Base-by-base conservation (phyloP, 2,329 filamentous ascomycete genomes). In the Alternaria conjuncta region DNA sequence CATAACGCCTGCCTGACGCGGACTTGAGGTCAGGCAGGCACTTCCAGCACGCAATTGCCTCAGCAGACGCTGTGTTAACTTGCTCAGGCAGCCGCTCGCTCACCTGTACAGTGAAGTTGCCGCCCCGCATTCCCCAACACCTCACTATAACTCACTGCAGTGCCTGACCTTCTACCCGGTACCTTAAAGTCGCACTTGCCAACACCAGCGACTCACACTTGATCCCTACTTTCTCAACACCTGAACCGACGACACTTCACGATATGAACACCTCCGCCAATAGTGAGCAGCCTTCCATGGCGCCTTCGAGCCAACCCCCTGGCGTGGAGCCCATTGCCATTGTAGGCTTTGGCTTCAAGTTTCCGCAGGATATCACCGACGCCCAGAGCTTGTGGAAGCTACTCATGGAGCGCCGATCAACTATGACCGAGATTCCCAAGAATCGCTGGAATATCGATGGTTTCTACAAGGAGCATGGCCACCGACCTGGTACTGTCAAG, bases 261-360 rank as follows among this genome's bases (percentile, higher is more conserved):
- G 13, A 26, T 9, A 57, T 57, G 58, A 44, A 32, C 13, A 11
- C 13, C 13, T 20, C 32, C 4, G 0, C 32, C 2, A 18, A 43
- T 28, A 12, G 2, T 5, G 9, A 25, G 30, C 18, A 11, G 21
- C n/a, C 15, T 10, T 12, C 23, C 12, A 46, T 46, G 21, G 13
- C 21, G 5, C 3, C 41, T 4, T n/a, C 41, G 6, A 13, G 6
- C 13, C 6, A 30, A 4, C 7, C 7, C 13, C n/a, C 25, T 2
- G 18, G 11, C 12, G 18, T 58, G 3, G 55, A 58, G 23, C 60
- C 55, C 5, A 67, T 75, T 20, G 81, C 81, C 6, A 71, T 83
- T 12, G 69, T 82, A 45, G 81, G 80, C 30, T 77, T 79, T 49
- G 70, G 74, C 7, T 66, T 71, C 54, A 70, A 68, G 21, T 71